A percentile compares a stretch with the other conserved stretches of the same genome.
Conservation (phyloP, 768 basidiomycete species). For the Termitomyces sp. region DNA sequence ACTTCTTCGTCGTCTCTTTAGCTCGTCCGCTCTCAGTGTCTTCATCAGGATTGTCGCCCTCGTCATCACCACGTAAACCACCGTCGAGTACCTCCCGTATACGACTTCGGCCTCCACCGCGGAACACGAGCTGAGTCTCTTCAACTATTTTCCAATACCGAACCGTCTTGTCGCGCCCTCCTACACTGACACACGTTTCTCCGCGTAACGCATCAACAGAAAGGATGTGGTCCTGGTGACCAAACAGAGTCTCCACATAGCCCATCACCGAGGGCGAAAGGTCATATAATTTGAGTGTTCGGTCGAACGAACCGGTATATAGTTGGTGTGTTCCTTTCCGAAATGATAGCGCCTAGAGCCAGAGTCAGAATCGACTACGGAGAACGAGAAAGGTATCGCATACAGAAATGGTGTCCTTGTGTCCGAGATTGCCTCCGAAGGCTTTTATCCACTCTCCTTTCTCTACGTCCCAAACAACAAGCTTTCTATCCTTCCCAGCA, state of each 20-base stretch:
- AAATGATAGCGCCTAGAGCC: constrained; percentile 60
- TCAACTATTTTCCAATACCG: constrained; percentile 97
- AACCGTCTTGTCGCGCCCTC: constrained; percentile 86
- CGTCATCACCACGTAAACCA: constrained; percentile 58
- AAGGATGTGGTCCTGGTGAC: constrained; percentile 89
- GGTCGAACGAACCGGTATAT: constrained; percentile 78
- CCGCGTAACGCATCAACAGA: constrained; percentile 76
- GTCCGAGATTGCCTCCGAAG: constrained; percentile 77
- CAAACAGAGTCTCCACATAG: constrained; percentile 94
- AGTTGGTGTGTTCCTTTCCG: constrained; percentile 74
- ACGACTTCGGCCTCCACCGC: constrained; percentile 87
- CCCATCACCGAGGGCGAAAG: constrained; percentile 70
- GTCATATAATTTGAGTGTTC: constrained; percentile 88
- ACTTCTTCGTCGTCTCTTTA: constrained; percentile 42
- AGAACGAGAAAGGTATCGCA: constrained; percentile 1
- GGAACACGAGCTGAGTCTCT: constrained; percentile 92
- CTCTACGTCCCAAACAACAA: constrained; percentile 86
- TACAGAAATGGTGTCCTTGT: constrained; percentile 40
- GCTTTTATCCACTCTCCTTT: constrained; percentile 73
- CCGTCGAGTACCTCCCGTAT: constrained; percentile 82
- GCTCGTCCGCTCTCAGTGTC: constrained; percentile 18
- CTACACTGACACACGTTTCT: constrained; percentile 84
- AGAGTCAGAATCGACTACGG: neutral
- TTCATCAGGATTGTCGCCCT: constrained; percentile 39
- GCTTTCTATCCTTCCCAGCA: constrained; percentile 76